Base-by-base conservation (phyloP, 805 yeast species). In the Wickerhamomyces chambardii region DNA sequence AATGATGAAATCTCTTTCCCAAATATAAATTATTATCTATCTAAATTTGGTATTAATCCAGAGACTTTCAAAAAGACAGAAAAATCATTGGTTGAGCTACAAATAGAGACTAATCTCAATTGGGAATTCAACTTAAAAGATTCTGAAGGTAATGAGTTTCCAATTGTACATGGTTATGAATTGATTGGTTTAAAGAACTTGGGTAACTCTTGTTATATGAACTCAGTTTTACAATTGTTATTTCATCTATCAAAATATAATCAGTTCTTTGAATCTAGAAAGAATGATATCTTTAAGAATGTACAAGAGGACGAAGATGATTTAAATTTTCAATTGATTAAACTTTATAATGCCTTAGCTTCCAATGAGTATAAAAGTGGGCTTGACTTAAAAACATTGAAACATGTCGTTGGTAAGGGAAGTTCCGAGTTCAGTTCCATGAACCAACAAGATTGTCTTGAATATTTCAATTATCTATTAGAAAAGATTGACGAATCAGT, bases 361-460 rank as follows among this genome's bases (percentile, higher is more conserved):
- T 75, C 86, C 8, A 48, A 44, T 6, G 53, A 56, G 2, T 84
- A 78, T 53, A 92, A 85, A 51, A 50, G 63, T 29, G 97, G 97
- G 5, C 68, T 92, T 15, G 71, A 75, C 35, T 96, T 96, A 0
- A 63, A 73, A 1, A 68, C 81, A 32, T 78, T 92, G 58, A 90
- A 90, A 54, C 63, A 73, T 8, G 61, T 86, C 18, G 65, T 92
- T 35, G 96, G 96, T 4, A 70, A 70, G 34, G 74, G 75, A 27
- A 94, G 92, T 55, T 66, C 66, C 15, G 98, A 92, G 50, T 92
- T 92, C 47, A 67, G 78, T 31, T 78, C 95, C 0, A 84, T 79
- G 68, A 75, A 78, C 46, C 99, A 92, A 53, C 98, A 92, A 56
- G 99, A 92, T 62, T 92, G 97, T 0, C 83, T 78, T 63, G 98